Evolutionary conservation across 2,329 filamentous ascomycete species (phyloP).

Genomic region (Ceratocystis huliohia): DNA sequence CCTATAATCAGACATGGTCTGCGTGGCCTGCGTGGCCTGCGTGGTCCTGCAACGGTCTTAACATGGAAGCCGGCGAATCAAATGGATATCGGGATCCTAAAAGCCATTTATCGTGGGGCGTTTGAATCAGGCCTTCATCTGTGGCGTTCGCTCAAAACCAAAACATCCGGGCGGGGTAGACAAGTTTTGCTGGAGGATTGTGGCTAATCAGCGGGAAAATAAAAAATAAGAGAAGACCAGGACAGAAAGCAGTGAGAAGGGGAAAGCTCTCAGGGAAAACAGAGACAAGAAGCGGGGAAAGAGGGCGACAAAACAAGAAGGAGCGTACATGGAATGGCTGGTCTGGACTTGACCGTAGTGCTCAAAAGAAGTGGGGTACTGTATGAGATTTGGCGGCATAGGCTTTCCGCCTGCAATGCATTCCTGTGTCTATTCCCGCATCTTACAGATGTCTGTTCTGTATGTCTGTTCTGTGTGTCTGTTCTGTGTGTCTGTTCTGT

Average conservation of each 20-base stretch:
- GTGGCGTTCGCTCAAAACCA: background rate
- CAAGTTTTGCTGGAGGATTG: background rate
- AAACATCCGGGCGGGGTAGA: background rate
- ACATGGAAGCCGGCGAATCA: background rate
- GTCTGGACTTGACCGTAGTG: background rate
- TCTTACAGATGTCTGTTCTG: too few species aligned
- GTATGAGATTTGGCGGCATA: background rate
- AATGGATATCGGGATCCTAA: background rate
- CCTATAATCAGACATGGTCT: background rate
- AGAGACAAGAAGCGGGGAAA: slow-evolving; percentile 3
- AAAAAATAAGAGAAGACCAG: background rate
- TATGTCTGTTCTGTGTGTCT: background rate
- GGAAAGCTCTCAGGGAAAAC: background rate
- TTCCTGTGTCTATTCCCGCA: background rate
- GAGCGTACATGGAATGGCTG: background rate
- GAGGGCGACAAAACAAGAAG: slow-evolving; percentile 1
- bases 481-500: background rate
- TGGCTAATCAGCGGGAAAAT: background rate
- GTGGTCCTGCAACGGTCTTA: too few species aligned
- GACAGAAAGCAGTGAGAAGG: background rate
- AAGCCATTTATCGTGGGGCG: background rate
- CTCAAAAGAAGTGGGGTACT: background rate
- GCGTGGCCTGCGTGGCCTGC: background rate
- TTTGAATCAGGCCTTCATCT: background rate
- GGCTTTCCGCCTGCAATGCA: background rate